These are phyloP conservation scores for Aspergillus haitiensis DNA, from an alignment of 495 filamentous ascomycete species.

Conservation along the genomic window DNA sequence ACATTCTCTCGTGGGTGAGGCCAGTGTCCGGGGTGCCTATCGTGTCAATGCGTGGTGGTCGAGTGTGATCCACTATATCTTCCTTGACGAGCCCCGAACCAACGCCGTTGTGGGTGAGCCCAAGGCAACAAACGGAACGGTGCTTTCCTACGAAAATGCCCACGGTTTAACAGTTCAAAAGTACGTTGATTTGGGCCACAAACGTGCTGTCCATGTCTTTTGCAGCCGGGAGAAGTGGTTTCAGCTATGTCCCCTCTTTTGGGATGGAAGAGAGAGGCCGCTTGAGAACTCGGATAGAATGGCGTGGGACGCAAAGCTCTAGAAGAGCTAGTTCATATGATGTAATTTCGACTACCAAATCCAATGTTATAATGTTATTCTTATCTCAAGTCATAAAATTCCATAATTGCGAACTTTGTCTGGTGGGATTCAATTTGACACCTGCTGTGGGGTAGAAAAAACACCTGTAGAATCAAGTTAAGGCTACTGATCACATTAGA, in stretches of 20 bases:
- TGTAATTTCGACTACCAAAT: neutral
- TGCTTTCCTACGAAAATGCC: conserved; percentile 65
- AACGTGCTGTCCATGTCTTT: conserved; percentile 61
- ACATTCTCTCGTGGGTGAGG: conserved; percentile 66
- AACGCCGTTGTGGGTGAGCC: conserved; percentile 64
- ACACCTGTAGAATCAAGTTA: no score
- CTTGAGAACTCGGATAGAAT: conserved; percentile 49
- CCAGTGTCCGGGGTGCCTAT: conserved; percentile 61
- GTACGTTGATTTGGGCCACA: conserved; percentile 65
- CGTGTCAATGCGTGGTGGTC: conserved; percentile 70
- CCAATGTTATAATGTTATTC: neutral
- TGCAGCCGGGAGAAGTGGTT: conserved; percentile 68
- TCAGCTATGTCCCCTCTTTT: conserved; percentile 60
- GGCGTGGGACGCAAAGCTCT: conserved; percentile 52
- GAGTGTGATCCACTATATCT: conserved; percentile 67
- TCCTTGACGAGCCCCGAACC: conserved; percentile 68
- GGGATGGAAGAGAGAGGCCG: conserved; percentile 46
- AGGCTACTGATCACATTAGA: no score
- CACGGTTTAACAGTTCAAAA: conserved; percentile 65
- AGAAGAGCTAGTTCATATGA: conserved; percentile 6
- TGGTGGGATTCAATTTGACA: no score
- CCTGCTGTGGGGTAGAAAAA: no score
- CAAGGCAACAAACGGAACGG: conserved; percentile 56
- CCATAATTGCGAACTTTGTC: no score
- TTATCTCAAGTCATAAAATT: neutral